Evolutionary conservation across 2,329 filamentous ascomycete species (phyloP).

Genomic region (Cryphonectria naterciae): DNA sequence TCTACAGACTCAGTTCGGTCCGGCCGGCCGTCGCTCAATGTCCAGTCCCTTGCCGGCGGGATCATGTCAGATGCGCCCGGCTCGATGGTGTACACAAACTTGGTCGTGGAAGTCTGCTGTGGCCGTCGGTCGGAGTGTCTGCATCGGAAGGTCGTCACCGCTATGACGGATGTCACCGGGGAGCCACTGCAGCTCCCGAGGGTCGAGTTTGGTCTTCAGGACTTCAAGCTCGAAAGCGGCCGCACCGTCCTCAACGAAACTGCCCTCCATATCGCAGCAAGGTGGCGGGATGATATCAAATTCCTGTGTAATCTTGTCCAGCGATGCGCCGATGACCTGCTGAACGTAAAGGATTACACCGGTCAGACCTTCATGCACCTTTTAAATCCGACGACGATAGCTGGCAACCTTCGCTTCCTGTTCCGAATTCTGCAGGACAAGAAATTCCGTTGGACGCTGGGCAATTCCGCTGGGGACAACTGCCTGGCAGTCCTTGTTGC

Average conservation of each 20-base stretch:
- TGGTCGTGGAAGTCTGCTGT: slow-evolving; percentile 10
- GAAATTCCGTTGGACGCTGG: slow-evolving; percentile 6
- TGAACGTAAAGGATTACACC: slow-evolving; percentile 6
- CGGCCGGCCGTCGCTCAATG: background rate
- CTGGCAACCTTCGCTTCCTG: slow-evolving; percentile 2
- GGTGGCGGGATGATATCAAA: background rate
- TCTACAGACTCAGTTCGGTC: background rate
- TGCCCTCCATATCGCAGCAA: slow-evolving; percentile 6
- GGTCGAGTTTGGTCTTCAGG: background rate
- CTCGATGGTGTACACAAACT: slow-evolving; percentile 1
- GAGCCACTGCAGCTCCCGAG: slow-evolving; percentile 6
- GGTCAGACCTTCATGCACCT: slow-evolving; percentile 4
- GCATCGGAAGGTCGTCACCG: slow-evolving; percentile 9
- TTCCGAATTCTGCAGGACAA: slow-evolving; percentile 9
- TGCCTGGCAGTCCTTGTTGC: background rate
- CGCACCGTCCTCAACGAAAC: slow-evolving; percentile 10
- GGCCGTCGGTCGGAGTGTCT: slow-evolving; percentile 4
- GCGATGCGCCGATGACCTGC: slow-evolving; percentile 4
- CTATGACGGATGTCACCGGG: background rate
- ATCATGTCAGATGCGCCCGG: background rate
- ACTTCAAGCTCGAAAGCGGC: background rate
- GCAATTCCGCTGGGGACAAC: background rate
- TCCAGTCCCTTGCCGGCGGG: background rate
- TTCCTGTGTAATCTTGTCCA: slow-evolving; percentile 1
- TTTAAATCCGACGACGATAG: background rate